Base-by-base conservation (phyloP, 441 rosid species). In the Gossypium davidsonii region DNA sequence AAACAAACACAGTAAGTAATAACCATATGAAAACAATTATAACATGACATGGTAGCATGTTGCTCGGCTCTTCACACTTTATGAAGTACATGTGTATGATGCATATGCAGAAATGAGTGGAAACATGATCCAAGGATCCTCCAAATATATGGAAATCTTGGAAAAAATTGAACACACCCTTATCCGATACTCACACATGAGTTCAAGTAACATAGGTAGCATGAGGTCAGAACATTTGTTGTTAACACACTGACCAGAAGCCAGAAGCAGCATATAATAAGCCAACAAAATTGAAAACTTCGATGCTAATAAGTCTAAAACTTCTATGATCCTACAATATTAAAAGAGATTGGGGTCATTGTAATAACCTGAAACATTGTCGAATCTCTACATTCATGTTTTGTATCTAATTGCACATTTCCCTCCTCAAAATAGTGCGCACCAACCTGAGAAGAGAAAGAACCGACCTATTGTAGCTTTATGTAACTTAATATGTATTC, bases 351-450 rank as follows among this genome's bases (percentile, higher is more conserved):
- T 42, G 11, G 28, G 25, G 21, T 9, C 39, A 18, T 15, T 44
- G 69, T 2, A 70, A 58, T 63, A 73, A 95, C 99, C 97, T 93
- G 99, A 84, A 95, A 84, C 6, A 89, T 81, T 23, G 99, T 88
- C 12, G 89, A 86, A 83, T 93, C 97, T 80, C 85, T 81, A 78
- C 92, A 91, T 70, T 91, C 97, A 72, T 93, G 88, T 74, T 87
- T 85, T 59, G 99, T 88, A 77, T 91, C 97, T 84, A 93, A 83
- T 80, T 95, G 97, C 74, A 95, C 99, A 85, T 95, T 95, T 70
- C 99, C 98, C 83, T 95, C 98, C 81, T 95, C 99, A 77, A 93
- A 95, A 82, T 93, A 95, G 83, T 95, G 99, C 37, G 98, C 98
- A 31, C 83, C 93, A 74, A 95, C 99, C 99, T 93, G 82, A 78